A percentile compares a stretch with the other conserved stretches of the same genome.
Evolutionary conservation across 1,284 basidiomycete species (phyloP).

Genomic region (Cryptococcus deneoformans): DNA sequence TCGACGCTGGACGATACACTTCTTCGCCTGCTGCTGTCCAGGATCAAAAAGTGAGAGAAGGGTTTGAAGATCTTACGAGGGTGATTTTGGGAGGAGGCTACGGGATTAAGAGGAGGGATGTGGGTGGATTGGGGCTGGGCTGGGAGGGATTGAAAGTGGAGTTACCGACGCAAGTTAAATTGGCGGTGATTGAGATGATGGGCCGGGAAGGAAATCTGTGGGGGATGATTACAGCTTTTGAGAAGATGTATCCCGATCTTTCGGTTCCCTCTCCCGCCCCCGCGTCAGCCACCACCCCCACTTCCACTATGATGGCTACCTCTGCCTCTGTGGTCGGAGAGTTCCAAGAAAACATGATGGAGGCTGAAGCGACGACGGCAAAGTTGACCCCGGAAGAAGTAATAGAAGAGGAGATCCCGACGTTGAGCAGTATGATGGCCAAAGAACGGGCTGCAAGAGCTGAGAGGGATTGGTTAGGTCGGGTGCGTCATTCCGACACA

Average conservation of each 20-base stretch:
- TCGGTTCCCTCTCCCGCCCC: neutral
- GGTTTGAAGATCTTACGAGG: conserved; percentile 7
- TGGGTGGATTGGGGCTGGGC: neutral
- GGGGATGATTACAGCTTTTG: conserved; percentile 10
- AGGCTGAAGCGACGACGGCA: neutral
- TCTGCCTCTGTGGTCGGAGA: neutral
- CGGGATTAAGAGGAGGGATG: conserved; percentile 2
- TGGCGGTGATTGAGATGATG: conserved; percentile 10
- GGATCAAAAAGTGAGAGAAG: neutral
- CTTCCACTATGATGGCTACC: no score
- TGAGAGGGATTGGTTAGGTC: conserved; percentile 13
- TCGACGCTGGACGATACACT: conserved; percentile 8
- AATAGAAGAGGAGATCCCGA: conserved; percentile 14
- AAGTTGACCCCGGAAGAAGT: neutral
- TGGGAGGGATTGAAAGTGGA: neutral
- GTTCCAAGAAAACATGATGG: neutral
- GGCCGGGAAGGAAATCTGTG: conserved; percentile 8
- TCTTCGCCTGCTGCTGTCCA: neutral
- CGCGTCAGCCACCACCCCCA: no score
- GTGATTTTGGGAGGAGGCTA: conserved; percentile 11
- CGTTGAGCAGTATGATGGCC: conserved; percentile 10
- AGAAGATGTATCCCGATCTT: conserved; percentile 7
- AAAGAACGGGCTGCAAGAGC: conserved; percentile 9
- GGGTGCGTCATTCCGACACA: neutral
- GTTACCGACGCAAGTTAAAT: conserved; percentile 5